Evolutionary conservation across 176 grass and related monocot species (phyloP).

Genomic region (Olyra latifolia): DNA sequence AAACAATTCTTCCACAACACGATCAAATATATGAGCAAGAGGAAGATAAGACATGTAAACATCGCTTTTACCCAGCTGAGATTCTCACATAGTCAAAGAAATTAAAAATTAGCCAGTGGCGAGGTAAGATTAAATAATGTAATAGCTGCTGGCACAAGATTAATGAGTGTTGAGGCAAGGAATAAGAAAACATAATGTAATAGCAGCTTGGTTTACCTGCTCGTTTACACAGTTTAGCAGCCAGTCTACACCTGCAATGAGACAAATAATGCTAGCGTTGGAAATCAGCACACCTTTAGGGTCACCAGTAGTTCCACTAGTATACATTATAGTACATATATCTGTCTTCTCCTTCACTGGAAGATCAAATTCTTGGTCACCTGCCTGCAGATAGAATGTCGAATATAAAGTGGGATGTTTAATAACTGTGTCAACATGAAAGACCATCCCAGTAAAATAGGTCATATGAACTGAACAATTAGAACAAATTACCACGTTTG

Average conservation of each 20-base stretch:
- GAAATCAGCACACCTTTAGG: conserved; percentile 88
- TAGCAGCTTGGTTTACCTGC: conserved; percentile 31
- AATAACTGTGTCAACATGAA: neutral
- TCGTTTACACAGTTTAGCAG: conserved; percentile 56
- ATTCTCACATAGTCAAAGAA: conserved; percentile 20
- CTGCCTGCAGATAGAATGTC: conserved; percentile 46
- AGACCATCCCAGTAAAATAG: neutral
- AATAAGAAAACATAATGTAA: neutral
- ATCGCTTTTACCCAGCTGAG: conserved; percentile 70
- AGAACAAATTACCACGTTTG: neutral
- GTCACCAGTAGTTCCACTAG: conserved; percentile 89
- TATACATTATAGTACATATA: conserved; percentile 93
- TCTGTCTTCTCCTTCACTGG: conserved; percentile 65
- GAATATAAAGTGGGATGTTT: neutral
- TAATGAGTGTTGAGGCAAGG: neutral
- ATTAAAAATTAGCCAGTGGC: conserved; percentile 13
- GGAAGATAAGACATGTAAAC: conserved; percentile 96
- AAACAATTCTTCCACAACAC: conserved; percentile 92
- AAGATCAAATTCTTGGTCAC: conserved; percentile 68
- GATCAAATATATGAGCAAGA: conserved; percentile 95
- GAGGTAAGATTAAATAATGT: conserved; percentile 19
- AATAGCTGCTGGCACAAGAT: neutral
- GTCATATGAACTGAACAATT: conserved; percentile 21
- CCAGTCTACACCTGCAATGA: conserved; percentile 65
- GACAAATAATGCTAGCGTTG: conserved; percentile 69